Conservation (phyloP, 176 grass and related monocot genomes). For the Miscanthus lutarioriparius region DNA sequence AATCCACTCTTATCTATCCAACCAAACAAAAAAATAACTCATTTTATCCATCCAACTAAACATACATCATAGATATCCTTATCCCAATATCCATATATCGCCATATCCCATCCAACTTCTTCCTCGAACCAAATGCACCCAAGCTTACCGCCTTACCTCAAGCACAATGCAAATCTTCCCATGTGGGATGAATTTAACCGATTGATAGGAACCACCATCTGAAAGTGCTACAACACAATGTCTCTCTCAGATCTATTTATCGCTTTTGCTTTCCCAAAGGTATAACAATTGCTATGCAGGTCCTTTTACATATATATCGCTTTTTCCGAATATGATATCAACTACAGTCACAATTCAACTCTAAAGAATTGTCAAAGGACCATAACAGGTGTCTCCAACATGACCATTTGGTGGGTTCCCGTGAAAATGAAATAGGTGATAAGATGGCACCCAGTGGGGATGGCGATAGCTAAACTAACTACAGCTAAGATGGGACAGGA, state of each 20-base stretch:
- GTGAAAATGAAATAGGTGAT: constrained; percentile 5
- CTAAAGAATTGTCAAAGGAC: constrained; percentile 1
- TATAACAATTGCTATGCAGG: constrained; percentile 25
- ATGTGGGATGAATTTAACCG: background rate
- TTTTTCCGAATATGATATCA: constrained; percentile 28
- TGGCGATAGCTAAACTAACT: constrained; percentile 11
- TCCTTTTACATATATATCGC: constrained; percentile 25
- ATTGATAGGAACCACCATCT: background rate
- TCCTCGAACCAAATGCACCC: too few relatives aligned
- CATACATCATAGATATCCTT: too few relatives aligned
- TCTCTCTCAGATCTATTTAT: constrained; percentile 33
- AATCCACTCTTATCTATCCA: too few relatives aligned
- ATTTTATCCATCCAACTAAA: too few relatives aligned
- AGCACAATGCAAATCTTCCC: background rate
- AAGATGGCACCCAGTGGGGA: constrained; percentile 4
- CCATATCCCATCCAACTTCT: too few relatives aligned
- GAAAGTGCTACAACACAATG: constrained; percentile 27
- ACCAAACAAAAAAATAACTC: too few relatives aligned
- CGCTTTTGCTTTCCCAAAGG: constrained; percentile 30
- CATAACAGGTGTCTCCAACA: constrained; percentile 23
- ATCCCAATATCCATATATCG: too few relatives aligned
- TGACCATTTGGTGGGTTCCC: background rate
- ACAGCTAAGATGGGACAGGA: constrained; percentile 39
- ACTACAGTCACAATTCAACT: constrained; percentile 21
- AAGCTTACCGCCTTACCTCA: too few relatives aligned